Conservation (phyloP, 2,329 filamentous ascomycete species). For the Calonectria honghensis region DNA sequence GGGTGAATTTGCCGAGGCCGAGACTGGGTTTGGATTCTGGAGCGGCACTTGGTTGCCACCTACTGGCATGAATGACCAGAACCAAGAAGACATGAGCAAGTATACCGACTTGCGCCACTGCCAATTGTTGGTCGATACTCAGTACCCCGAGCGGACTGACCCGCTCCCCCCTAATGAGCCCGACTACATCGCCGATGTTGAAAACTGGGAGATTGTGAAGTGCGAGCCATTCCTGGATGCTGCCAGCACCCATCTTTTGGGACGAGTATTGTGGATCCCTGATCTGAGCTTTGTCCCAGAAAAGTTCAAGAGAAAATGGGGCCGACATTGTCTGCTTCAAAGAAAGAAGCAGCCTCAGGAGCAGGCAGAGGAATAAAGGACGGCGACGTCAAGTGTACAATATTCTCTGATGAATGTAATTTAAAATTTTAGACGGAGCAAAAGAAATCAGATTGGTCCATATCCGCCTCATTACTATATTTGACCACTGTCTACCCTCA, state of each 20-base stretch:
- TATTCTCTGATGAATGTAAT: constrained; percentile 6
- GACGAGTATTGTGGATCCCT: constrained; percentile 89
- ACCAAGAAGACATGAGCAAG: constrained; percentile 90
- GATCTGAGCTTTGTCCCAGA: constrained; percentile 81
- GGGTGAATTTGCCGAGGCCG: constrained; percentile 89
- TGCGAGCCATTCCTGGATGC: constrained; percentile 90
- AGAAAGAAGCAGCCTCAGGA: constrained; percentile 62
- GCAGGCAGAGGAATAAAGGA: constrained; percentile 10
- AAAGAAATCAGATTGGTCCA: constrained; percentile 21
- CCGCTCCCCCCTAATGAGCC: constrained; percentile 82
- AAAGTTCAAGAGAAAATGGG: constrained; percentile 85
- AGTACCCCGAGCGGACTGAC: constrained; percentile 77
- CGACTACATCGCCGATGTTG: constrained; percentile 82
- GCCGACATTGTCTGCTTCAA: constrained; percentile 88
- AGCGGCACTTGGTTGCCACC: constrained; percentile 90
- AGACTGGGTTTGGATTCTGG: constrained; percentile 81
- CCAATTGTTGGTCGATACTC: constrained; percentile 90
- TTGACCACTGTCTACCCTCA: no score
- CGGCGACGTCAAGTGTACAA: background rate
- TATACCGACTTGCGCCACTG: constrained; percentile 87
- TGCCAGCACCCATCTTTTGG: constrained; percentile 81
- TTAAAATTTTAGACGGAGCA: constrained; percentile 7
- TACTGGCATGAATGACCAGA: constrained; percentile 92
- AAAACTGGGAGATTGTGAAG: constrained; percentile 85
- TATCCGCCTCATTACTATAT: background rate